Conservation (phyloP, 2,329 filamentous ascomycete genomes). For the Aspergillus unguis region DNA sequence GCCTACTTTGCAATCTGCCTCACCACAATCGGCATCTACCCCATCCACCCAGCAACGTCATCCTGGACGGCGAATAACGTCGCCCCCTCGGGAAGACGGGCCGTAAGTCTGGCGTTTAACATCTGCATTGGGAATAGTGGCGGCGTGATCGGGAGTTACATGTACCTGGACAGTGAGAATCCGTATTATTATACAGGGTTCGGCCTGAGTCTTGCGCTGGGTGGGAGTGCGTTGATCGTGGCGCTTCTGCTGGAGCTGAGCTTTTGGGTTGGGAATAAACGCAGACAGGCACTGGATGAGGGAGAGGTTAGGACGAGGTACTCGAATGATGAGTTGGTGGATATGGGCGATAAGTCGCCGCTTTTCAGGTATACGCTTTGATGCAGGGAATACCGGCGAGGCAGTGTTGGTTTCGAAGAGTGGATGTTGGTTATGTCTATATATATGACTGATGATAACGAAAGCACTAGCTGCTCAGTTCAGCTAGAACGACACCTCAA, state of each 20-base stretch:
- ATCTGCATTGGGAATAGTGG: slow-evolving; percentile 41
- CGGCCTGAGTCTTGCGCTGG: slow-evolving; percentile 34
- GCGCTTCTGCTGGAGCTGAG: slow-evolving; percentile 29
- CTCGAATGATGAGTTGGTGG: slow-evolving; percentile 13
- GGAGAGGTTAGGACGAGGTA: slow-evolving; percentile 9
- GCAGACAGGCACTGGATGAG: slow-evolving; percentile 10
- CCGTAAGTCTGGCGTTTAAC: slow-evolving; percentile 40
- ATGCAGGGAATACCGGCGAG: background rate
- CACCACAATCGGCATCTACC: slow-evolving; percentile 27
- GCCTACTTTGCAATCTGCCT: slow-evolving; percentile 28
- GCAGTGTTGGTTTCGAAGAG: background rate
- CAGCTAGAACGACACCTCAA: too few relatives aligned
- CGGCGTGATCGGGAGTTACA: slow-evolving; percentile 42
- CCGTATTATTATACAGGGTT: slow-evolving; percentile 38
- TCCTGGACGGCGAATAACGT: slow-evolving; percentile 33
- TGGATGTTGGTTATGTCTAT: background rate
- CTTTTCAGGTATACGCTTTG: slow-evolving; percentile 5
- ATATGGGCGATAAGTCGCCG: slow-evolving; percentile 14
- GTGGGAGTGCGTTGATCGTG: slow-evolving; percentile 25
- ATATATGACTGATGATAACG: background rate
- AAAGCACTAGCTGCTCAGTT: too few relatives aligned
- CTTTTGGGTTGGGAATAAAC: slow-evolving; percentile 8
- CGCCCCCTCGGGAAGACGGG: slow-evolving; percentile 33
- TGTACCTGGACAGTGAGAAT: slow-evolving; percentile 36
- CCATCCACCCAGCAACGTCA: slow-evolving; percentile 26